These are phyloP conservation scores for Naganishia sp. DNA, from an alignment of 1,284 basidiomycete species.

Conservation along the genomic window DNA sequence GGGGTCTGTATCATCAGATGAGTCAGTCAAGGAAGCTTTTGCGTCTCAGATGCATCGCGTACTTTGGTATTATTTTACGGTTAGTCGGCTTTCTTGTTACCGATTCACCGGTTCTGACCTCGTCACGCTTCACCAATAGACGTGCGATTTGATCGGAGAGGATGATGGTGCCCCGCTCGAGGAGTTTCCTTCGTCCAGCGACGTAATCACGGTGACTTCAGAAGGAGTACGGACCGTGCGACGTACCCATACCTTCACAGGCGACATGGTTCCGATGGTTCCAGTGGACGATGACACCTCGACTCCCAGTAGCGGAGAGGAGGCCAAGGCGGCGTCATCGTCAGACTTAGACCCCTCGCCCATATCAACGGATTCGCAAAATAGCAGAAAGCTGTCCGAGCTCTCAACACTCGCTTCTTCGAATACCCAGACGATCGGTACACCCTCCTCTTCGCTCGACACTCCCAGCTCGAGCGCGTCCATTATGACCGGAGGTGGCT, in stretches of 20 bases:
- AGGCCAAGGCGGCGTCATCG: conserved; percentile 1
- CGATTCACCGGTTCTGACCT: background rate
- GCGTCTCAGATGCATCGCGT: conserved; percentile 77
- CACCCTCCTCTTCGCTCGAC: conserved; percentile 18
- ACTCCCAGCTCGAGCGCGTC: conserved; percentile 31
- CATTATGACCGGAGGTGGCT: conserved; percentile 6
- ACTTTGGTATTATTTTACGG: conserved; percentile 93
- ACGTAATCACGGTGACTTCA: conserved; percentile 41
- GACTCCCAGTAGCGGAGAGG: background rate
- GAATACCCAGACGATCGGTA: conserved; percentile 4
- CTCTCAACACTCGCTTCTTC: conserved; percentile 10
- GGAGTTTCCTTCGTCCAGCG: conserved; percentile 5
- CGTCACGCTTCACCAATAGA: conserved; percentile 5
- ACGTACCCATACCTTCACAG: conserved; percentile 36
- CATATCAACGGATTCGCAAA: background rate
- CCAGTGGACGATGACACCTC: background rate
- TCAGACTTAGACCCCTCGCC: conserved; percentile 16
- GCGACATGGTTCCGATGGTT: conserved; percentile 21
- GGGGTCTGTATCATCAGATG: conserved; percentile 61
- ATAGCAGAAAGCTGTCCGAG: conserved; percentile 12
- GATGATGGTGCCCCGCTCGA: conserved; percentile 14
- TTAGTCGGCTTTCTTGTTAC: conserved; percentile 47
- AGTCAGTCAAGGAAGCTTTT: conserved; percentile 87
- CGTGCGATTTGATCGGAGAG: conserved; percentile 20
- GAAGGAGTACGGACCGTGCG: conserved; percentile 43